Base-by-base conservation (phyloP, 495 filamentous ascomycete genomes). In the Xylaria palmicola region DNA sequence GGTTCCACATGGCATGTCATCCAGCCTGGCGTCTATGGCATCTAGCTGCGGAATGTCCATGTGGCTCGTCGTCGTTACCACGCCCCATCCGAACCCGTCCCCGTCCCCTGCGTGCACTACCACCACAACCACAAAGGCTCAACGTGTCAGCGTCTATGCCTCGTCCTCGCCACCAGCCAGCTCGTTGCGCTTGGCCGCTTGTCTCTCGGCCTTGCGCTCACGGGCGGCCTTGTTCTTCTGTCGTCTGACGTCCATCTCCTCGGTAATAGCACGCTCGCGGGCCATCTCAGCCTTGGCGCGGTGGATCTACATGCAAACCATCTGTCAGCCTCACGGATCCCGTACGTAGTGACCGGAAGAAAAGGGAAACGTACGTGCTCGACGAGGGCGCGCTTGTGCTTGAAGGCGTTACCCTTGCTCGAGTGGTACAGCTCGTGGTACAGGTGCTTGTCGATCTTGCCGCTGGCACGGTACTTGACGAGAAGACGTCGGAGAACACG, bases 341-440 rank as follows among this genome's bases (percentile, higher is more conserved):
- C 17, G 15, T 13, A 2, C 7, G 6, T 34, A 20, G 15, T 13
- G 37, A 19, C 3, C 20, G 17, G 27, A n/a, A 26, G 26, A n/a
- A 17, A 24, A 51, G 13, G 32, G 9, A 19, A 72, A 92, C 94
- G 75, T 91, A 98, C 94, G 84, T 98, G 94, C 84, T 99, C 94
- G 76, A 99, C 91, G 69, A 99, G 88, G 65, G 91, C 94, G 75
- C 94, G 89, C 91, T 97, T 99, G 89, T 99, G 94, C 92, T 99
- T 99, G 89, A 99, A 99, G 77, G 94, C 93, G 88, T 99, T 99
- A 96, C 94, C 94, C 92, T 99, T 99, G 88, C 88, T 90, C 72
- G 96, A 82, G 79, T 97, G 93, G 85, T 99, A 99, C 65, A 99
- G 92, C 84, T 97, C 91, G 86, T 99, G 94, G 87, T 99, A 99